Percentiles rank a stretch among this genome's conserved stretches.
These are phyloP conservation scores for Talaromyces sp. DNA, from an alignment of 2,329 filamentous ascomycete genomes.

Conservation along the genomic window DNA sequence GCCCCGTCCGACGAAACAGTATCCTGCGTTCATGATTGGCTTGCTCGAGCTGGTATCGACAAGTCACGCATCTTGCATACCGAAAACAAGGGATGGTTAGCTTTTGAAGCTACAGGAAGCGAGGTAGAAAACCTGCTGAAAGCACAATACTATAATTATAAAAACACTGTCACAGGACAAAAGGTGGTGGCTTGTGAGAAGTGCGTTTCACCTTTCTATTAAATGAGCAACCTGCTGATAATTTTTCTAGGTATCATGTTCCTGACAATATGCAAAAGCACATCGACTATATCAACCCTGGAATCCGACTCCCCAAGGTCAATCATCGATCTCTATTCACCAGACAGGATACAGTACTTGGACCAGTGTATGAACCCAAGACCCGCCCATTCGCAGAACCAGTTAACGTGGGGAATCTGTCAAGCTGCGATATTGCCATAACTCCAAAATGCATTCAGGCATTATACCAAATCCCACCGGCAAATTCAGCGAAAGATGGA, in stretches of 20 bases:
- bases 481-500: slow-evolving; percentile 30
- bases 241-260: slow-evolving; percentile 37
- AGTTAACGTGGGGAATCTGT: neutral
- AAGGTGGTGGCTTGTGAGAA: slow-evolving; percentile 32
- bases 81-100: slow-evolving; percentile 49
- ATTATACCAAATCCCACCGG: slow-evolving; percentile 43
- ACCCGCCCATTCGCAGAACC: neutral
- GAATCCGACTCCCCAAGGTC: slow-evolving; percentile 42
- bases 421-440: slow-evolving; percentile 50
- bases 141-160: slow-evolving; percentile 50
- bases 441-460: slow-evolving; percentile 54
- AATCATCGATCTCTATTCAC: slow-evolving; percentile 14
- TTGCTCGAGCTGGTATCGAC: slow-evolving; percentile 48
- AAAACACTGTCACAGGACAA: slow-evolving; percentile 29
- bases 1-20: slow-evolving; percentile 43
- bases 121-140: slow-evolving; percentile 52
- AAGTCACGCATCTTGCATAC: slow-evolving; percentile 46
- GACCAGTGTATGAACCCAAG: neutral
- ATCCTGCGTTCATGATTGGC: slow-evolving; percentile 50
- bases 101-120: slow-evolving; percentile 50
- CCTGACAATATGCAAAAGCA: slow-evolving; percentile 45
- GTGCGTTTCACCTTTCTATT: slow-evolving; percentile 17
- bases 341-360: neutral
- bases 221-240: neutral
- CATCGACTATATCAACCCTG: slow-evolving; percentile 55